These are phyloP conservation scores for Henckelia pumila DNA, from an alignment of 257 asterid species.

Conservation along the genomic window DNA sequence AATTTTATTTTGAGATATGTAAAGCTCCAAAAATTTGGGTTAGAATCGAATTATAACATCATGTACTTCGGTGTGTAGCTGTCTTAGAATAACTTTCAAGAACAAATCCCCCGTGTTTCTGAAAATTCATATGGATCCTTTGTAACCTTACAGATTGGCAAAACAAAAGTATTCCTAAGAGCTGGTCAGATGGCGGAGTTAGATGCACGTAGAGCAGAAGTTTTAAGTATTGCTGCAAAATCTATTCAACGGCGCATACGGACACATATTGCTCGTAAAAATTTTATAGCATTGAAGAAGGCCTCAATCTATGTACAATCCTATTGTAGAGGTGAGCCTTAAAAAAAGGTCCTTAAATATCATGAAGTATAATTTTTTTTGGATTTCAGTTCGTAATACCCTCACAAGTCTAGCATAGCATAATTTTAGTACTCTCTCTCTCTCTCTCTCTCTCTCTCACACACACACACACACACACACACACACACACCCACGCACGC, in stretches of 20 bases:
- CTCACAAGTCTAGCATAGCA: not conserved
- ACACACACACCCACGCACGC: not conserved
- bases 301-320: conserved; percentile 78
- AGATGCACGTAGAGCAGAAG: conserved; percentile 95
- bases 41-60: not conserved
- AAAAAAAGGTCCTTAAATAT: conserved; percentile 15
- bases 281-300: conserved; percentile 54
- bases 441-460: not conserved
- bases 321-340: conserved; percentile 72
- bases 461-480: not conserved
- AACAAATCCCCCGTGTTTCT: conserved; percentile 3
- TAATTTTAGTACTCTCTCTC: not conserved
- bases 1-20: not conserved
- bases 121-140: conserved; percentile 21
- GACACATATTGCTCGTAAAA: conserved; percentile 79
- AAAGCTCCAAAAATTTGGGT: not conserved
- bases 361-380: not conserved
- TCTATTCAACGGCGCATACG: conserved; percentile 72
- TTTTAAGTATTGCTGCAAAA: conserved; percentile 81
- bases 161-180: conserved; percentile 95
- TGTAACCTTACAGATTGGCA: conserved; percentile 67
- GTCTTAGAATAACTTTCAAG: conserved; percentile 12
- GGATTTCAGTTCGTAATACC: conserved; percentile 1
- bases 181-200: conserved; percentile 99
- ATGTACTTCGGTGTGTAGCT: conserved; percentile 2